Conservation (phyloP, 1,284 basidiomycete species). For the Cutaneotrichosporon arboriforme region DNA sequence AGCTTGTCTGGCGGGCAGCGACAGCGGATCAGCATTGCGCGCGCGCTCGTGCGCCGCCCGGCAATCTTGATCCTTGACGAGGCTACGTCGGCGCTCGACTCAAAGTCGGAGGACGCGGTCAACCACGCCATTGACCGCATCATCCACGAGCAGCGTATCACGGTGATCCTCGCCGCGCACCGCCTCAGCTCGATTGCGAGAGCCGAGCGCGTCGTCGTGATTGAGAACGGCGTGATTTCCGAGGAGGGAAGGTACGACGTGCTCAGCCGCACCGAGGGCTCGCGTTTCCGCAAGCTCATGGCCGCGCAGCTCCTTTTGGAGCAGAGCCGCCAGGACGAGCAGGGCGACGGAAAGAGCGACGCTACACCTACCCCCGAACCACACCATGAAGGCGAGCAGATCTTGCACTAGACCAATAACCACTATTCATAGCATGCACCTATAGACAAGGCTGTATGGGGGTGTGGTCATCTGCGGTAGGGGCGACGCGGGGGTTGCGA, state of each 20-base stretch:
- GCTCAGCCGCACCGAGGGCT: conserved; percentile 54
- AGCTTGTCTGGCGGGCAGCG: conserved; percentile 51
- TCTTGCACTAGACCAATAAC: no score
- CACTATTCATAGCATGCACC: no score
- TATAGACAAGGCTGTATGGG: no score
- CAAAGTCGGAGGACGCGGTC: conserved; percentile 72
- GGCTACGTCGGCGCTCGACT: conserved; percentile 67
- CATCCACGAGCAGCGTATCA: conserved; percentile 66
- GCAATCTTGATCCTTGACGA: conserved; percentile 52
- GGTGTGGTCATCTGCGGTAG: no score
- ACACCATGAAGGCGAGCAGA: no score
- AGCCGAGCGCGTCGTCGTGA: conserved; percentile 76
- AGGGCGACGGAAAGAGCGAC: no score
- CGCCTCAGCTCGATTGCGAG: conserved; percentile 75
- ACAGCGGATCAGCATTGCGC: conserved; percentile 52
- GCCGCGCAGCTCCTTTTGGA: conserved; percentile 64
- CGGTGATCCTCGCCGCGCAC: conserved; percentile 84
- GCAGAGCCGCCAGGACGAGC: conserved; percentile 2
- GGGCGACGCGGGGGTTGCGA: no score
- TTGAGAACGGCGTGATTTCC: conserved; percentile 76
- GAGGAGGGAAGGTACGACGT: conserved; percentile 80
- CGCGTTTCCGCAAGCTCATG: conserved; percentile 76
- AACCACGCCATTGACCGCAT: conserved; percentile 90
- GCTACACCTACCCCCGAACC: no score
- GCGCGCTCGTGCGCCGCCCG: conserved; percentile 51